Conservation (phyloP, 371 early-diverging fungal genomes). For the Mortierella sp. region DNA sequence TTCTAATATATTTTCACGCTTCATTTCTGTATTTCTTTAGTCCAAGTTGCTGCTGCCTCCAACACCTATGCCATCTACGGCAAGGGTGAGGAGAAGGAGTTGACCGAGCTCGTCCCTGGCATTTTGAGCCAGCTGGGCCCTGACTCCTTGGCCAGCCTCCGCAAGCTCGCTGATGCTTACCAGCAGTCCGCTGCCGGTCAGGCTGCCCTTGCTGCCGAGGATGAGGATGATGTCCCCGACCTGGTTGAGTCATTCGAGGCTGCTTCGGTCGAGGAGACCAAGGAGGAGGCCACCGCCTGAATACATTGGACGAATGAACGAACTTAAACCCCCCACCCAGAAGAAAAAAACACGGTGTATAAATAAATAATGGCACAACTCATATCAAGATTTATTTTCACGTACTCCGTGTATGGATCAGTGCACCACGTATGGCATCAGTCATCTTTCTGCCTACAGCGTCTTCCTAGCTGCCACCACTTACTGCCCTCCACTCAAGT, state of each 20-base stretch:
- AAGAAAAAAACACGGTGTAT: too few species aligned
- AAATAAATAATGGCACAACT: too few species aligned
- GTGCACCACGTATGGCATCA: too few species aligned
- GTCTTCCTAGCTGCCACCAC: too few species aligned
- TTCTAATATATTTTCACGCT: constrained; percentile 4
- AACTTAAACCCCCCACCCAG: too few species aligned
- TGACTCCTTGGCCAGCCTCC: constrained; percentile 90
- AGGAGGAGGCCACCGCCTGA: constrained; percentile 34
- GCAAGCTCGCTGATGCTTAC: constrained; percentile 56
- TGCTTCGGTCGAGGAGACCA: constrained; percentile 51
- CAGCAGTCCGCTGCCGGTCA: constrained; percentile 45
- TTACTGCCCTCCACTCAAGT: too few species aligned
- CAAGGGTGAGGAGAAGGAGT: constrained; percentile 87
- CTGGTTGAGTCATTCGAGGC: constrained; percentile 60
- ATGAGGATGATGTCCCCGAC: constrained; percentile 66
- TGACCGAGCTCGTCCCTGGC: constrained; percentile 91
- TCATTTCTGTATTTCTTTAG: too few species aligned
- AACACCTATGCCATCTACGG: constrained; percentile 96
- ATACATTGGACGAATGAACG: too few species aligned
- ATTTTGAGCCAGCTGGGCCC: constrained; percentile 97
- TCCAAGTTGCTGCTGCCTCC: constrained; percentile 85
- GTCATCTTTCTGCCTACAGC: too few species aligned
- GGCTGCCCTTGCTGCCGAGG: constrained; percentile 52
- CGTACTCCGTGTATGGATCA: too few species aligned
- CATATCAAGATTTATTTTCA: too few species aligned